Evolutionary conservation across 805 yeast species (phyloP).

Genomic region (Wickerhamiella domercqiae): DNA sequence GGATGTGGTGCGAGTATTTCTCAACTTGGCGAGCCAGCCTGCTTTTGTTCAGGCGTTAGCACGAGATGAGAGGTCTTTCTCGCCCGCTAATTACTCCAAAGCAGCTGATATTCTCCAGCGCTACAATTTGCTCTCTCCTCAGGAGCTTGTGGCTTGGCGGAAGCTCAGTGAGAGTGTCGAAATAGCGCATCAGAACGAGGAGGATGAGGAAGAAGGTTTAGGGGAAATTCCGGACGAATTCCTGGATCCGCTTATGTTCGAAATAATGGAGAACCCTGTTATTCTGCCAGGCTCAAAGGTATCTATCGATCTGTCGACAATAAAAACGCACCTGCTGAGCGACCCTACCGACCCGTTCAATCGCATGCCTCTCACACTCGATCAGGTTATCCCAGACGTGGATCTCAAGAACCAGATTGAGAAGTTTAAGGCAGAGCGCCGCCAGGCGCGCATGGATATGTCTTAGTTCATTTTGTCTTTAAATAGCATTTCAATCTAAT

Average conservation of each 20-base stretch:
- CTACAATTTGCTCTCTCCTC: conserved; percentile 38
- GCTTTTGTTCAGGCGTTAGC: conserved; percentile 71
- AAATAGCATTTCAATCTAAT: not conserved
- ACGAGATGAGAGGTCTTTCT: conserved; percentile 82
- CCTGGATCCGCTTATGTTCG: conserved; percentile 91
- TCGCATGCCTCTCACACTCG: conserved; percentile 76
- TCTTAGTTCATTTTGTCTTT: not conserved
- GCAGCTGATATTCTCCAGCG: conserved; percentile 53
- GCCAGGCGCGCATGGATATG: not conserved
- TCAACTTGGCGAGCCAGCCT: conserved; percentile 48
- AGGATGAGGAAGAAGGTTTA: conserved; percentile 69
- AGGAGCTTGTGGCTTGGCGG: conserved; percentile 45
- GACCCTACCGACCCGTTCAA: conserved; percentile 97
- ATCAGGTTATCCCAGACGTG: conserved; percentile 68
- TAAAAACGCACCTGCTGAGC: conserved; percentile 82
- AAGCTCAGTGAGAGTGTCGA: conserved; percentile 38
- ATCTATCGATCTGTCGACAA: conserved; percentile 76
- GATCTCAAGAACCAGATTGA: conserved; percentile 50
- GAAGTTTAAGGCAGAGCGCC: conserved; percentile 33
- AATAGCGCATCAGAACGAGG: conserved; percentile 32
- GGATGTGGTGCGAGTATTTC: conserved; percentile 58
- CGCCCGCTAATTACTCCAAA: conserved; percentile 45
- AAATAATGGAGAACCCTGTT: conserved; percentile 93
- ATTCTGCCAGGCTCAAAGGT: conserved; percentile 77
- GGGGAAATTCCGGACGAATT: conserved; percentile 96